Evolutionary conservation across 1,284 basidiomycete genomes (phyloP).

Genomic region (Anthracocystis walkeri): DNA sequence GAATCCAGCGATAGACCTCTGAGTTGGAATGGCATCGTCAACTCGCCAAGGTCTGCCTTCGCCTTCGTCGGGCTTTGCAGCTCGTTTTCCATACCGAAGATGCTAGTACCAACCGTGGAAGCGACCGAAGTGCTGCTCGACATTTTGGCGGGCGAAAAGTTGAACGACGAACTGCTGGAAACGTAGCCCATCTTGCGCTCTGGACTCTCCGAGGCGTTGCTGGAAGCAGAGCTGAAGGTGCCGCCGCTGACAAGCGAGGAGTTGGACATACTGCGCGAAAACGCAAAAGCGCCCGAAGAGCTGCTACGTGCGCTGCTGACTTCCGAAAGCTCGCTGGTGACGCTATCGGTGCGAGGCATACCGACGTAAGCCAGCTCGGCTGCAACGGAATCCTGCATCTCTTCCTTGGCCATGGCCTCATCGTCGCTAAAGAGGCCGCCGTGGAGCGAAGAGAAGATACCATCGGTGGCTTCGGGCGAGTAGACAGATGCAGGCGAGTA

Average conservation of each 20-base stretch:
- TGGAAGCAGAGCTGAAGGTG: slow-evolving; percentile 50
- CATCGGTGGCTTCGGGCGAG: slow-evolving; percentile 27
- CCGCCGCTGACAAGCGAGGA: slow-evolving; percentile 49
- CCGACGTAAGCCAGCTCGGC: slow-evolving; percentile 31
- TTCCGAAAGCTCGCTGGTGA: slow-evolving; percentile 44
- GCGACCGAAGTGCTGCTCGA: slow-evolving; percentile 39
- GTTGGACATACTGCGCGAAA: slow-evolving; percentile 51
- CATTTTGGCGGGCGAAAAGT: slow-evolving; percentile 42
- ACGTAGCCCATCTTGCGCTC: slow-evolving; percentile 37
- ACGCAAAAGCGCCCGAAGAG: slow-evolving; percentile 49
- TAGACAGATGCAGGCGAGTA: slow-evolving; percentile 46
- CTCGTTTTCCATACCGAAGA: slow-evolving; percentile 36
- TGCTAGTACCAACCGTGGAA: slow-evolving; percentile 41
- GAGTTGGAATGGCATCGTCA: slow-evolving; percentile 45
- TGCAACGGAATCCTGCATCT: slow-evolving; percentile 26
- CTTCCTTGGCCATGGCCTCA: slow-evolving; percentile 27
- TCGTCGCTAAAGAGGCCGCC: slow-evolving; percentile 21
- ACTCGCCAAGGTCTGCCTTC: slow-evolving; percentile 16
- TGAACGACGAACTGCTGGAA: slow-evolving; percentile 28
- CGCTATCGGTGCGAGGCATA: slow-evolving; percentile 40
- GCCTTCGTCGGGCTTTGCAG: background rate
- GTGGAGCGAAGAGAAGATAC: slow-evolving; percentile 27
- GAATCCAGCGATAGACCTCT: slow-evolving; percentile 12
- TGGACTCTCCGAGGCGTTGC: slow-evolving; percentile 45
- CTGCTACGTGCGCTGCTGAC: slow-evolving; percentile 46